Evolutionary conservation across 345 rosid genomes (phyloP), one percentile per base, ranked within the genome.

Genomic region (Geranium rotundifolium): DNA sequence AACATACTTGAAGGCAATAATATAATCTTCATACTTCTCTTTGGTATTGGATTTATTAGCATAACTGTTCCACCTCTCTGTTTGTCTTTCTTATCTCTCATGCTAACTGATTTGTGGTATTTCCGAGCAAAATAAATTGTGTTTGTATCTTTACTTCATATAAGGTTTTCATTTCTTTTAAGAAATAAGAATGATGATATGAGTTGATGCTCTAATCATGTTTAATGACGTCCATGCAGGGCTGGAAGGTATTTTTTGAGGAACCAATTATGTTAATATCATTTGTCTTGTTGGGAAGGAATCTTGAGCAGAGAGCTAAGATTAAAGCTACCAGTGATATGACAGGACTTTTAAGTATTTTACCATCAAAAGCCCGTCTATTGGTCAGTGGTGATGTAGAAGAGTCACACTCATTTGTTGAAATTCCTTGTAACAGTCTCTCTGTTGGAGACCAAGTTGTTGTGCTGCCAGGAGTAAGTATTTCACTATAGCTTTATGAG

Each of bases 301-400:
- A 92, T 80, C 95, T 92, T 76, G 98, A 92, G 79, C 96, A 92
- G 63, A 82, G 96, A 83, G 98, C 98, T 56, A 87, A 92, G 81
- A 85, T 92, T 56, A 89, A 92, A 84, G 96, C 98, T 65, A 73
- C 93, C 54, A 89, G 98, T 84, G 98, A 89, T 77, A 85, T 92
- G 98, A 89, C 96, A 29, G 91, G 96, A 67, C 96, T 92, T 68
- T 72, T 89, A 60, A 85, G 81, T 80, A 75, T 87, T 64, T 76
- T 92, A 63, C 98, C 98, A 76, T 79, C 96, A 29, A 89, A 78
- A 81, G 96, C 98, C 77, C 96, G 96, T 65, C 91, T 92, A 65
- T 70, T 89, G 72, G 84, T 92, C 78, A 77, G 78, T 75, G 80
- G 67, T 63, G 74, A 75, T 71, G 67, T 57, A 41, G 71, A 73